phyloP scores from a whole-genome alignment of 139 green algal genomes.

The Volvox africanus region DNA sequence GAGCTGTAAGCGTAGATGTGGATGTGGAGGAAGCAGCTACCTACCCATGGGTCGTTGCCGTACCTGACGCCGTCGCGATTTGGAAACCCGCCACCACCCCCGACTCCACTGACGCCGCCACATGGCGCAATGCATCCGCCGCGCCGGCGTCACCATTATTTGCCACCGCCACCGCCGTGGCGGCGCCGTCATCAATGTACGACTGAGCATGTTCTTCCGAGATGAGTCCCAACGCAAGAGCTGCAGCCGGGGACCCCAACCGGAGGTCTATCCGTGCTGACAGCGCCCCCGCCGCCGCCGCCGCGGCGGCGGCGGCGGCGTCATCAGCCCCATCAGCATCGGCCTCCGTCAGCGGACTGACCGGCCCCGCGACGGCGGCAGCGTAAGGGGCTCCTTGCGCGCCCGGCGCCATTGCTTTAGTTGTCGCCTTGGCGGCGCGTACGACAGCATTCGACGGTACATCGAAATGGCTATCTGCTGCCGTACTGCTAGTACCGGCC shows the following conservation, averaged over 20 bases:
- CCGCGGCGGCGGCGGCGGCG: neutral
- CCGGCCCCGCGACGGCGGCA: neutral
- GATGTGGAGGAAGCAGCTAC: neutral
- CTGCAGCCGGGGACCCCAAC: slow-evolving; percentile 2
- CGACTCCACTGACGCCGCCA: slow-evolving; percentile 72
- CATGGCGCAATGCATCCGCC: slow-evolving; percentile 45
- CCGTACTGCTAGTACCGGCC: neutral
- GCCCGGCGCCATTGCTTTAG: neutral
- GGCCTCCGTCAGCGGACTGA: neutral
- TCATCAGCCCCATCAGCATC: slow-evolving; percentile 1
- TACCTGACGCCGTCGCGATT: slow-evolving; percentile 77
- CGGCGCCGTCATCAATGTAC: neutral
- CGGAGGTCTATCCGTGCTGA: slow-evolving; percentile 1
- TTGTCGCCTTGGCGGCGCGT: slow-evolving; percentile 47
- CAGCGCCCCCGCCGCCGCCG: too few relatives aligned
- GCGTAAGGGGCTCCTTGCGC: neutral
- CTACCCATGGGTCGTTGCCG: neutral
- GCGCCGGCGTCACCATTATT: neutral
- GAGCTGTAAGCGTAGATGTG: too few relatives aligned
- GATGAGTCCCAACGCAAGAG: slow-evolving; percentile 40
- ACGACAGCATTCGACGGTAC: slow-evolving; percentile 53
- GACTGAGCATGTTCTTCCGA: neutral
- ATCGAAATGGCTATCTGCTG: slow-evolving; percentile 66
- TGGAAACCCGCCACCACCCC: slow-evolving; percentile 93
- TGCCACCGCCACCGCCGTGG: slow-evolving; percentile 1